Conservation (phyloP, 805 yeast species). For the Candida piceae region DNA sequence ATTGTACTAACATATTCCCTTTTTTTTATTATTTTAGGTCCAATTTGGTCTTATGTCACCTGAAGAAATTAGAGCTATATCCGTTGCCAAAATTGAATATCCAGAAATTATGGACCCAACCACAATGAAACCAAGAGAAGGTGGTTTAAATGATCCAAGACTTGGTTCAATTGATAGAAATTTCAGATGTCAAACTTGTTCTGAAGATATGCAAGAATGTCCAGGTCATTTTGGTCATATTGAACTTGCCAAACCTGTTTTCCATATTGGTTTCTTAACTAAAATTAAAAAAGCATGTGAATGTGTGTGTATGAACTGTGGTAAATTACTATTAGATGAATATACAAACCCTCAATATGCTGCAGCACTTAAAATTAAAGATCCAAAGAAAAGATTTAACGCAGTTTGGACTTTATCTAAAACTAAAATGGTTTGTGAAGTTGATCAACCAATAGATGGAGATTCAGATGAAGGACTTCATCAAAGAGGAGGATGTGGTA, state of each 20-base stretch:
- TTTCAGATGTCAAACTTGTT: conserved; percentile 97
- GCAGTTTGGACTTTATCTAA: conserved; percentile 95
- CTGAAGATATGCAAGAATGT: conserved; percentile 98
- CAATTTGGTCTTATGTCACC: conserved; percentile 98
- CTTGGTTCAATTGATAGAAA: conserved; percentile 96
- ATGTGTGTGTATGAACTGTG: conserved; percentile 98
- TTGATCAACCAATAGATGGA: conserved; percentile 69
- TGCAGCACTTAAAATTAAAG: conserved; percentile 81
- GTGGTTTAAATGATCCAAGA: conserved; percentile 96
- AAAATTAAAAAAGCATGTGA: conserved; percentile 94
- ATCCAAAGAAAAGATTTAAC: conserved; percentile 92
- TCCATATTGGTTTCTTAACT: conserved; percentile 92
- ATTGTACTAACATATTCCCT: conserved; percentile 8
- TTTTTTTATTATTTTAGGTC: conserved; percentile 48
- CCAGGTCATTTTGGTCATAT: conserved; percentile 99
- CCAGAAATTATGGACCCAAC: conserved; percentile 99
- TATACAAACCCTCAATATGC: conserved; percentile 69
- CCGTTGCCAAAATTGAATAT: conserved; percentile 95
- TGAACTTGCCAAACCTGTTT: conserved; percentile 96
- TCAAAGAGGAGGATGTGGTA: conserved; percentile 95
- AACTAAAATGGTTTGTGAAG: conserved; percentile 92
- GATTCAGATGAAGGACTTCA: conserved; percentile 33
- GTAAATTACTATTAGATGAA: conserved; percentile 87
- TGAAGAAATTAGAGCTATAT: conserved; percentile 93
- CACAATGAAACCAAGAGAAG: conserved; percentile 89